phyloP scores from a whole-genome alignment of 768 basidiomycete species.

The Termitomyces sp. region DNA sequence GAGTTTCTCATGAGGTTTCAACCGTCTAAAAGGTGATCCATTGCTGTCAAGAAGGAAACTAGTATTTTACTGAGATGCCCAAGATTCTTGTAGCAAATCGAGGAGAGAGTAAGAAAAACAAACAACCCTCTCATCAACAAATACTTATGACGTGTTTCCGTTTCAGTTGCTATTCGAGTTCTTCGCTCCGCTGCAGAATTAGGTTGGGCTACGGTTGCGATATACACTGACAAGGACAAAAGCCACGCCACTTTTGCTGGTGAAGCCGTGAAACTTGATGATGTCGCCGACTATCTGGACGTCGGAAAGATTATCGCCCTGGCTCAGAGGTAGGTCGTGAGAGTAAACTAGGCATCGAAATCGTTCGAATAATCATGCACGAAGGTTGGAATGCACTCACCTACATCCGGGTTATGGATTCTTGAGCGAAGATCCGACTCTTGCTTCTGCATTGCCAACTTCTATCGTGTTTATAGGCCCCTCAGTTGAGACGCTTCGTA shows the following conservation, averaged over 20 bases:
- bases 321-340: slow-evolving; percentile 18
- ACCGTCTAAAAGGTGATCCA: neutral
- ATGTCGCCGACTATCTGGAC: slow-evolving; percentile 41
- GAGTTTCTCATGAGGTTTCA: slow-evolving; percentile 2
- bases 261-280: slow-evolving; percentile 83
- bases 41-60: neutral
- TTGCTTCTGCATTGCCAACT: slow-evolving; percentile 73
- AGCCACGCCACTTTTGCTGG: slow-evolving; percentile 79
- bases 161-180: slow-evolving; percentile 81
- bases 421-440: slow-evolving; percentile 78
- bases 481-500: slow-evolving; percentile 70
- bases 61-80: slow-evolving; percentile 25
- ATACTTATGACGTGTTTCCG: slow-evolving; percentile 2
- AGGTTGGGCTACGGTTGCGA: slow-evolving; percentile 75
- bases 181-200: slow-evolving; percentile 58
- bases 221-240: slow-evolving; percentile 82
- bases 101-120: slow-evolving; percentile 48
- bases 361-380: neutral
- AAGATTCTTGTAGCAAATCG: slow-evolving; percentile 76
- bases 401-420: slow-evolving; percentile 70
- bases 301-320: slow-evolving; percentile 23
- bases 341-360: neutral
- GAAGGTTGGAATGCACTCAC: slow-evolving; percentile 28
- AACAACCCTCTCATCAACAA: slow-evolving; percentile 19
- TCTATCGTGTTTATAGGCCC: slow-evolving; percentile 76